phyloP scores from a whole-genome alignment of 1,284 basidiomycete species.

The Trametes hirsuta region DNA sequence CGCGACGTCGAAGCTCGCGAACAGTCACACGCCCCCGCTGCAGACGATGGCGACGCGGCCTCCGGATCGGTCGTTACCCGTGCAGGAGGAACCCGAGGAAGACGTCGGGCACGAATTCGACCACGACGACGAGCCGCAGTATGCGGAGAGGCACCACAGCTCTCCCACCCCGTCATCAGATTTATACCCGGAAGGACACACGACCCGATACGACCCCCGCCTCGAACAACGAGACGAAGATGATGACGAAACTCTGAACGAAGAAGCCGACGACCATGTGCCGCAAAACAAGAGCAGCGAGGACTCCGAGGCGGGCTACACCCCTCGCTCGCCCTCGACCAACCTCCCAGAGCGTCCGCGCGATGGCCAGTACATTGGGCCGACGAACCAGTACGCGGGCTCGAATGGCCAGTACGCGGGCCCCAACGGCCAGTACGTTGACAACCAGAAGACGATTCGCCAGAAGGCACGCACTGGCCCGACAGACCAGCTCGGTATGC shows the following conservation, averaged over 20 bases:
- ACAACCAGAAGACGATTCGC: constrained; percentile 37
- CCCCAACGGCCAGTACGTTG: constrained; percentile 23
- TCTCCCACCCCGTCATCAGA: constrained; percentile 64
- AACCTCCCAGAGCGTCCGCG: constrained; percentile 51
- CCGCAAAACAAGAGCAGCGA: constrained; percentile 36
- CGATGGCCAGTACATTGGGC: constrained; percentile 27
- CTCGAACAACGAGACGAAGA: constrained; percentile 33
- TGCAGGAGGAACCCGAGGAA: constrained; percentile 78
- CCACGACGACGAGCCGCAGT: constrained; percentile 35
- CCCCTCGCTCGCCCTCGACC: constrained; percentile 70
- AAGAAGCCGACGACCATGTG: constrained; percentile 41
- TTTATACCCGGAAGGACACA: constrained; percentile 50
- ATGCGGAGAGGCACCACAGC: constrained; percentile 38
- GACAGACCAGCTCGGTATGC: constrained; percentile 63
- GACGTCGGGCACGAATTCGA: constrained; percentile 44
- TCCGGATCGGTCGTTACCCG: constrained; percentile 74
- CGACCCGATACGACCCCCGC: constrained; percentile 38
- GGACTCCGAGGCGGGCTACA: constrained; percentile 48
- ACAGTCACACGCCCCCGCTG: constrained; percentile 59
- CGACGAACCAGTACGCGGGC: constrained; percentile 24
- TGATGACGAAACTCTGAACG: constrained; percentile 52
- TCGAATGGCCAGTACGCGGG: constrained; percentile 19
- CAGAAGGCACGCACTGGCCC: constrained; percentile 49
- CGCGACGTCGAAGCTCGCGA: constrained; percentile 40
- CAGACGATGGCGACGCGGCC: constrained; percentile 58